Evolutionary conservation across 768 basidiomycete genomes (phyloP).

Genomic region (Crucibulum laeve): DNA sequence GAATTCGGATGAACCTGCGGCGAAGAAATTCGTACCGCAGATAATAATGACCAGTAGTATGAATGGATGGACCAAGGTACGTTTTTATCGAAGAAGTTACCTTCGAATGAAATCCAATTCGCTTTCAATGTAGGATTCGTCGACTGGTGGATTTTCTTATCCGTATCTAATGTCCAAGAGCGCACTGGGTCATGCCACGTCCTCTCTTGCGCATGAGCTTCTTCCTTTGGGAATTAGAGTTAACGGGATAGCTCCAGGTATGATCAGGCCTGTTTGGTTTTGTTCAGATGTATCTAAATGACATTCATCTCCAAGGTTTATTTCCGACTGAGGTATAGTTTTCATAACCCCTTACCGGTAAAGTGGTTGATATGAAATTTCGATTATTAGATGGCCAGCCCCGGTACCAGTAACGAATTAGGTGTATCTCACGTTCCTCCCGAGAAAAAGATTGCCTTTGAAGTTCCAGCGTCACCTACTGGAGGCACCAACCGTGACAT

Average conservation of each 20-base stretch:
- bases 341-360: background rate
- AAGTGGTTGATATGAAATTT: background rate
- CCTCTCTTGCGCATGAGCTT: slow-evolving; percentile 42
- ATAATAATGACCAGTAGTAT: slow-evolving; percentile 47
- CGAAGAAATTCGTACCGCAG: slow-evolving; percentile 37
- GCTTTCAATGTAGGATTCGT: slow-evolving; percentile 27
- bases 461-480: slow-evolving; percentile 25
- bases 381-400: slow-evolving; percentile 21
- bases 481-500: slow-evolving; percentile 37
- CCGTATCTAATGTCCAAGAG: slow-evolving; percentile 46
- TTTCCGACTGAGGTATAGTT: slow-evolving; percentile 22
- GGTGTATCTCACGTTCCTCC: slow-evolving; percentile 18
- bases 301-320: slow-evolving; percentile 9
- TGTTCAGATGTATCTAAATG: background rate
- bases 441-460: slow-evolving; percentile 17
- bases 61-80: slow-evolving; percentile 51
- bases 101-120: background rate
- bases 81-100: background rate
- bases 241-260: slow-evolving; percentile 41
- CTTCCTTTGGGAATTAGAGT: slow-evolving; percentile 42
- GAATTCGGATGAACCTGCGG: slow-evolving; percentile 17
- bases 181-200: slow-evolving; percentile 41
- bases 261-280: background rate
- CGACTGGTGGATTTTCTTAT: slow-evolving; percentile 32
- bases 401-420: slow-evolving; percentile 16